phyloP scores from a whole-genome alignment of 139 green algal species.

The Trebouxia sp. region DNA sequence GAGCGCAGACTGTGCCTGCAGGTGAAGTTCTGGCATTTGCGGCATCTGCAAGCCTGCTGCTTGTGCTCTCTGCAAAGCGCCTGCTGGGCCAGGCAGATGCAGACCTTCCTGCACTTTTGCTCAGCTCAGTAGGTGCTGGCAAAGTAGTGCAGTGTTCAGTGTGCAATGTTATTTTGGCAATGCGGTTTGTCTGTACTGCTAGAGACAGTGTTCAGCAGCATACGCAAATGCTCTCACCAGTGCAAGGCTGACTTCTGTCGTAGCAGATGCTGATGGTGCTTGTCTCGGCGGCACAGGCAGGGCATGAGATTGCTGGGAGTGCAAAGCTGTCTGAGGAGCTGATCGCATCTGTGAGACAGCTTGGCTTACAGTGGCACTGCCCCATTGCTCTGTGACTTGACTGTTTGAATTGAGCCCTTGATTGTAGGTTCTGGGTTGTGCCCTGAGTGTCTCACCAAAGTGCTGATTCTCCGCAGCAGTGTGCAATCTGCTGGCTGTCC shows the following conservation, averaged over 20 bases:
- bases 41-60: not conserved
- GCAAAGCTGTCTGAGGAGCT: too few relatives aligned
- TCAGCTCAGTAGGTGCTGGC: not conserved
- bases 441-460: too few relatives aligned
- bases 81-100: not conserved
- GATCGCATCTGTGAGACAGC: too few relatives aligned
- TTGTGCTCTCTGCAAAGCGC: constrained; percentile 6
- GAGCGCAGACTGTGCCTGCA: not conserved
- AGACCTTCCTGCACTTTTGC: not conserved
- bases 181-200: not conserved
- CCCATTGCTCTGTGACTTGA: not conserved
- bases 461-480: not conserved
- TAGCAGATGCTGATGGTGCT: too few relatives aligned
- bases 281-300: too few relatives aligned
- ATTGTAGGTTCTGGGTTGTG: too few relatives aligned
- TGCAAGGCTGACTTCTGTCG: not conserved
- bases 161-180: not conserved
- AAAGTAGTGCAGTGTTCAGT: too few relatives aligned
- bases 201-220: not conserved
- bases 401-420: not conserved
- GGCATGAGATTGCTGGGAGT: too few relatives aligned
- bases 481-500: not conserved
- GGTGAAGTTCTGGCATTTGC: not conserved
- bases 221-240: not conserved
- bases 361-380: not conserved